Evolutionary conservation across 139 green algal species (phyloP).

Genomic region (Chlorella vulgaris): DNA sequence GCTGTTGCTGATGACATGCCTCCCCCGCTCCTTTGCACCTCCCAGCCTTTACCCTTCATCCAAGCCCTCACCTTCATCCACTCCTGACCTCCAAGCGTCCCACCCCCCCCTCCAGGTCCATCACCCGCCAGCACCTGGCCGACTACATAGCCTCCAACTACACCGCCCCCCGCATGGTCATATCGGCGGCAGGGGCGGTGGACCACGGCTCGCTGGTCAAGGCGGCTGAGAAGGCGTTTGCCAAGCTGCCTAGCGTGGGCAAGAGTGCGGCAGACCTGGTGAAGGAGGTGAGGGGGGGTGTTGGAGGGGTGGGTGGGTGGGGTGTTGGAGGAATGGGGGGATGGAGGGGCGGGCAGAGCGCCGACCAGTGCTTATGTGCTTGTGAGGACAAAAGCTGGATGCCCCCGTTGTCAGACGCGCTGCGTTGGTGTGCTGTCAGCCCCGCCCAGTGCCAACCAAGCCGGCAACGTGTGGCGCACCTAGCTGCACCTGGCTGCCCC

Average conservation of each 20-base stretch:
- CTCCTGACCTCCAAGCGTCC: neutral
- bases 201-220: conserved; percentile 94
- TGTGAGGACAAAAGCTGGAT: neutral
- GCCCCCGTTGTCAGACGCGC: no score
- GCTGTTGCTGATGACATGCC: neutral
- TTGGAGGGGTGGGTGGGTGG: neutral
- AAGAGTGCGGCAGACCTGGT: conserved; percentile 61
- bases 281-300: conserved; percentile 21
- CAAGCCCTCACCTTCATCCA: neutral
- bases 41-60: neutral
- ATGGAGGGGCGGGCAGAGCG: neutral
- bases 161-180: conserved; percentile 84
- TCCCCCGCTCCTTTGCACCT: no score
- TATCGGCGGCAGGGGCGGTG: conserved; percentile 93
- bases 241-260: conserved; percentile 58
- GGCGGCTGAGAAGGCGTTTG: conserved; percentile 71
- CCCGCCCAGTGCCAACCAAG: no score
- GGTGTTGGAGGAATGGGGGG: neutral
- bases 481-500: no score
- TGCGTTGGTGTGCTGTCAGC: no score
- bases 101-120: conserved; percentile 28
- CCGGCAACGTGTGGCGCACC: no score
- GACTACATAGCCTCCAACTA: conserved; percentile 98
- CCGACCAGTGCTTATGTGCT: neutral
- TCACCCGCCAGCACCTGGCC: conserved; percentile 88